Conservation (phyloP, 2,329 filamentous ascomycete species). For the Colletotrichum endophyticum region DNA sequence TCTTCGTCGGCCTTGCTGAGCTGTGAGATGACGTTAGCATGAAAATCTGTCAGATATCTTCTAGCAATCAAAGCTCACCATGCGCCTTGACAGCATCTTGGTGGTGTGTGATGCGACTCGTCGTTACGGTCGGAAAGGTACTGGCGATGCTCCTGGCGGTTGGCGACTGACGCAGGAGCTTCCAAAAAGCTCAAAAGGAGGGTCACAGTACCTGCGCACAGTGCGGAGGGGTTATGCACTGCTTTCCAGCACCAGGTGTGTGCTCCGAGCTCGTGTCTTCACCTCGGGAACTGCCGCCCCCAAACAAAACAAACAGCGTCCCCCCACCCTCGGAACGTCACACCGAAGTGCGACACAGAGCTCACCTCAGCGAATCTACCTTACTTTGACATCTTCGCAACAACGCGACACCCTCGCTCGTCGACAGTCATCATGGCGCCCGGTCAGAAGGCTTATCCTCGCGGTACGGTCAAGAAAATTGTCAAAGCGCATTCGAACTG, state of each 20-base stretch:
- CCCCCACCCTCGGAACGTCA: constrained; percentile 7
- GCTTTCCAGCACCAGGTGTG: neutral
- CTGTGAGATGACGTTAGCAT: constrained; percentile 49
- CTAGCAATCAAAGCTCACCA: constrained; percentile 47
- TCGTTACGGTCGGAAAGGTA: neutral
- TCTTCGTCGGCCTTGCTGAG: constrained; percentile 94
- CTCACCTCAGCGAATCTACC: neutral
- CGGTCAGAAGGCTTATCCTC: constrained; percentile 79
- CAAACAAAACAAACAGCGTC: constrained; percentile 5
- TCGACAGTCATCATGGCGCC: constrained; percentile 55
- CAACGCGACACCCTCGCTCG: neutral
- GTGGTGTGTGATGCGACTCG: neutral
- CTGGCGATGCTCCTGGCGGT: neutral
- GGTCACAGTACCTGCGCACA: constrained; percentile 1
- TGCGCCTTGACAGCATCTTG: constrained; percentile 61
- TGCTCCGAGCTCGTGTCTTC: neutral
- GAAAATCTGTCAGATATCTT: neutral
- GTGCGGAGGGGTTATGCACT: neutral
- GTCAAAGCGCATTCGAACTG: constrained; percentile 86
- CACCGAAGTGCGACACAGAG: neutral
- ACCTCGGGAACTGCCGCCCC: constrained; percentile 12
- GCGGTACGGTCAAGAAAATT: constrained; percentile 85
- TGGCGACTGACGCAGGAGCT: neutral
- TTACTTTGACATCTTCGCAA: neutral
- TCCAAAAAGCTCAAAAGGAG: constrained; percentile 21